phyloP scores from a whole-genome alignment of 805 yeast genomes.

The Wickerhamiella azymoides region DNA sequence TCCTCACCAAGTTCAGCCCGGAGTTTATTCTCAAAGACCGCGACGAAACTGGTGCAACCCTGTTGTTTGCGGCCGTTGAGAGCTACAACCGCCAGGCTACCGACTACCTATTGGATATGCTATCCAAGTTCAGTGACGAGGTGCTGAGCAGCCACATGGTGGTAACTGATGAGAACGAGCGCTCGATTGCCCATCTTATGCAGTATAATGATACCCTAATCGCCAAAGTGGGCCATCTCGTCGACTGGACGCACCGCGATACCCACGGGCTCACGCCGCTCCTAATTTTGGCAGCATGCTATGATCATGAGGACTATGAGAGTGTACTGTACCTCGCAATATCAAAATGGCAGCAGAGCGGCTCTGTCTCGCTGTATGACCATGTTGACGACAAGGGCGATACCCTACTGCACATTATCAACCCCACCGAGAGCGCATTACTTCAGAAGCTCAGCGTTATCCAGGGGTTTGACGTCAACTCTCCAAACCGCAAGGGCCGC shows the following conservation, averaged over 20 bases:
- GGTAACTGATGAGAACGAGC: slow-evolving; percentile 35
- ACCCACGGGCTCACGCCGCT: slow-evolving; percentile 62
- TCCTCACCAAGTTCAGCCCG: slow-evolving; percentile 34
- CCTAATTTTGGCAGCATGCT: slow-evolving; percentile 59
- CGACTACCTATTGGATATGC: slow-evolving; percentile 32
- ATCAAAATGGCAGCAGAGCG: slow-evolving; percentile 4
- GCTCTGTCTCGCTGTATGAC: slow-evolving; percentile 23
- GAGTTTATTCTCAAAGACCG: slow-evolving; percentile 58
- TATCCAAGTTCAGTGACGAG: slow-evolving; percentile 28
- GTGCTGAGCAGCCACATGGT: slow-evolving; percentile 36
- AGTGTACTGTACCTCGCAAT: slow-evolving; percentile 27
- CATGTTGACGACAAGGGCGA: slow-evolving; percentile 68
- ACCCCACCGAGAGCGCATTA: slow-evolving; percentile 26
- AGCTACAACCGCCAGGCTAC: slow-evolving; percentile 36
- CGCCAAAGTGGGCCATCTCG: slow-evolving; percentile 37
- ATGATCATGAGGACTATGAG: slow-evolving; percentile 58
- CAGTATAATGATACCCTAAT: slow-evolving; percentile 43
- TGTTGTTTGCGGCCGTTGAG: slow-evolving; percentile 50
- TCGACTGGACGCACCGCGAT: slow-evolving; percentile 63
- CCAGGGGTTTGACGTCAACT: slow-evolving; percentile 41
- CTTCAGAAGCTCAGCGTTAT: slow-evolving; percentile 3
- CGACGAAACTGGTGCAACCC: slow-evolving; percentile 38
- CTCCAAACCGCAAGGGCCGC: slow-evolving; percentile 39
- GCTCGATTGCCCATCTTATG: slow-evolving; percentile 64
- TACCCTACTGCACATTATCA: slow-evolving; percentile 59